Base-by-base conservation (phyloP, 2,329 filamentous ascomycete genomes). In the Botryotinia narcissicola region DNA sequence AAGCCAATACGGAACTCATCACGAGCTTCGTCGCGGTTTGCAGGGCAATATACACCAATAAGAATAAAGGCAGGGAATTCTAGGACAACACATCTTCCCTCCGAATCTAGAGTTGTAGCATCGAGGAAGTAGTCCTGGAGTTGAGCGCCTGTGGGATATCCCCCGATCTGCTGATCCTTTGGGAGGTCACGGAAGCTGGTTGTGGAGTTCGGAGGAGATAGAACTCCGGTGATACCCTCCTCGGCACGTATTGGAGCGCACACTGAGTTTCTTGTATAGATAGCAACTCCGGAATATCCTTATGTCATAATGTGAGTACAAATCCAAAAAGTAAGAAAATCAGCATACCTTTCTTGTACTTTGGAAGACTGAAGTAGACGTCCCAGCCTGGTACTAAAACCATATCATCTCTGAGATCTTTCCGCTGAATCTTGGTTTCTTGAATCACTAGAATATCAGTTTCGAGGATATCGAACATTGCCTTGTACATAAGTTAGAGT, bases 51-150 rank as follows among this genome's bases (percentile, higher is more conserved):
- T 3, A 97, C 91, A 6, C 95, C 96, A 69, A 99, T 88, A 25
- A 99, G 87, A 7, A 99, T 94, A 81, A 99, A 98, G 4, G 94
- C 95, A 0, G 94, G 93, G 78, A 99, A 98, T 80, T 98, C 96
- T 5, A 99, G 86, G 61, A 97, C 87, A 12, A 98, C 90, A 78
- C 94, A 97, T 66, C 96, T 91, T 0, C 96, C 96, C 84, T 99
- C 96, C 0, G 93, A 93, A 81, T 99, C 96, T 12, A 98, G 88
- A 0, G 87, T 87, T 3, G 87, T 85, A 60, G 93, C 90, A 79
- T 97, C 93, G 7, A 94, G 82, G 32, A 82, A 81, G n/a, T 87
- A 83, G 18, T 86, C 85, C 0, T 86, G 84, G 2, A 97, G 85
- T 79, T 97, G 94, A 29, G 86, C 85, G 0, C 86, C 82, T 1